Evolutionary conservation across 2,329 filamentous ascomycete species (phyloP), one percentile per base, ranked within the genome.

Genomic region (Bisporella sp.): DNA sequence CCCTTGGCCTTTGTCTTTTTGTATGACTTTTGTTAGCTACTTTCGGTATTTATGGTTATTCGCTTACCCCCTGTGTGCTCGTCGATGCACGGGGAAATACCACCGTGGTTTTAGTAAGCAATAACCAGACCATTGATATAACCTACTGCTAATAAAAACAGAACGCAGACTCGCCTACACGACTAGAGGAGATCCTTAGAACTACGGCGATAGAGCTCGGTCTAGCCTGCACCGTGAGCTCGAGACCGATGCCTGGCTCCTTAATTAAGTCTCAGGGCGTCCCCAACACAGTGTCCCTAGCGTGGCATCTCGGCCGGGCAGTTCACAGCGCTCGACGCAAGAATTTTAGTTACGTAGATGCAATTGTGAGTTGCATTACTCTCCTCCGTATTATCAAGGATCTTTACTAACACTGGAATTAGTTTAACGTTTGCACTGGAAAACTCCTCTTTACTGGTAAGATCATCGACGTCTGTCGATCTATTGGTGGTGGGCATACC

Each of bases 361-460:
- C 21, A 21, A 21, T 21, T 21, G 21, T 21, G 21, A 21, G 21
- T 21, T 21, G 21, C 21, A 21, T 21, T 21, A 21, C 21, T 21
- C 21, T 21, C 21, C 21, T 21, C 21, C 3, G 21, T 21, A 21
- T 21, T 21, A 21, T 21, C 21, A 21, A 21, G 21, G 21, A 21
- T 21, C 21, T 21, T 21, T 21, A 21, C 70, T 70, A 3, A 82
- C 84, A 52, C 71, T 84, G 11, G 69, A 75, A 0, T 78, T 81
- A 61, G 77, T 76, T 33, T 79, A 79, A 4, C 79, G 79, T 0
- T 57, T 67, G 0, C 4, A 72, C 73, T 0, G 81, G 77, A 1
- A 76, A 71, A 53, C 72, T 84, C 6, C 58, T 85, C n/a, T 84
- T 78, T 68, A 73, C 77, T 50, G 81, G 82, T 30, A 85, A 85